Evolutionary conservation across 148 eudicot species (phyloP).

Genomic region (Drosera capensis): DNA sequence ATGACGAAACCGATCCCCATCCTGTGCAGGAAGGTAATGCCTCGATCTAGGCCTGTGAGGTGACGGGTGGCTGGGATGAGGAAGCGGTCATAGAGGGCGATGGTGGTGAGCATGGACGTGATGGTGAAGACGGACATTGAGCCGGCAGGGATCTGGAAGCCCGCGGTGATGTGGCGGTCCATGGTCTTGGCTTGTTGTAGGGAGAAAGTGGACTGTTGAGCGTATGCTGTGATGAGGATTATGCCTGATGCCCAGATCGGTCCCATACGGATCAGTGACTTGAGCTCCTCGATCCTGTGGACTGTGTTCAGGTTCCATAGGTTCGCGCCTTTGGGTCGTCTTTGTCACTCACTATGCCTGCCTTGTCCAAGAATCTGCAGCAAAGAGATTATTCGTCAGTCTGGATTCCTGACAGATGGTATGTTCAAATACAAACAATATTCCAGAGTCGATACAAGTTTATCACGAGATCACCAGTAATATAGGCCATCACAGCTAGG

Average conservation of each 20-base stretch:
- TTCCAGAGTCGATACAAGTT: too few species aligned
- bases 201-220: slow-evolving; percentile 69
- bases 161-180: slow-evolving; percentile 51
- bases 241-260: slow-evolving; percentile 95
- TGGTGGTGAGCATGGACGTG: slow-evolving; percentile 48
- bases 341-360: slow-evolving; percentile 40
- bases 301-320: slow-evolving; percentile 58
- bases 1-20: slow-evolving; percentile 73
- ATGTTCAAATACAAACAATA: too few species aligned
- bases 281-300: slow-evolving; percentile 86
- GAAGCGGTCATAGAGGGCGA: slow-evolving; percentile 55
- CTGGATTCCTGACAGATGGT: too few species aligned
- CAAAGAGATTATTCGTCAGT: too few species aligned
- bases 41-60: slow-evolving; percentile 65
- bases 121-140: slow-evolving; percentile 65
- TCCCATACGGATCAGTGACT: slow-evolving; percentile 61
- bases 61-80: slow-evolving; percentile 42
- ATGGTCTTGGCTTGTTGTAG: slow-evolving; percentile 76
- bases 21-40: slow-evolving; percentile 62
- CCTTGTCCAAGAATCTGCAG: slow-evolving; percentile 77
- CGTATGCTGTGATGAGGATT: slow-evolving; percentile 54
- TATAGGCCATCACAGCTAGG: too few species aligned
- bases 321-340: slow-evolving; percentile 29
- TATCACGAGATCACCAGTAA: too few species aligned
- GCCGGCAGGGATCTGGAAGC: slow-evolving; percentile 73